A percentile compares a stretch with the other conserved stretches of the same genome.
phyloP scores from a whole-genome alignment of 2,329 filamentous ascomycete species.

The Alternaria brassicae region DNA sequence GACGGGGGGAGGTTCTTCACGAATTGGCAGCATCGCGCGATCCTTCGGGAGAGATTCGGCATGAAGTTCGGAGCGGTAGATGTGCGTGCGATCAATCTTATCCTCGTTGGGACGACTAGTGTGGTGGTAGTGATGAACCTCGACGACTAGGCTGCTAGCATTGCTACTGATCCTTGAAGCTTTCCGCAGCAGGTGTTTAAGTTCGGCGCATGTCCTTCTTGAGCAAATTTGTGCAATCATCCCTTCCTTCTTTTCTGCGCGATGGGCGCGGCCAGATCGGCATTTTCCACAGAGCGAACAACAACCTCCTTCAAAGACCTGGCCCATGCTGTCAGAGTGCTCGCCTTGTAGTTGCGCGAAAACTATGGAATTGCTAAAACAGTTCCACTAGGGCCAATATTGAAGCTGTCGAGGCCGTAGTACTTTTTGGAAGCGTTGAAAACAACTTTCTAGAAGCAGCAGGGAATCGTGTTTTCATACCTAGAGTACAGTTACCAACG shows the following conservation, averaged over 20 bases:
- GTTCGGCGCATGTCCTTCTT: constrained; percentile 8
- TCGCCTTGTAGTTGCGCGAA: neutral
- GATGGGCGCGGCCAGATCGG: neutral
- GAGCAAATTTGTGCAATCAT: constrained; percentile 11
- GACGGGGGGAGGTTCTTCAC: neutral
- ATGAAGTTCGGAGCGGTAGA: constrained; percentile 1
- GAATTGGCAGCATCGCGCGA: neutral
- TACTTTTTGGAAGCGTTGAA: neutral
- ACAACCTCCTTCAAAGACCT: neutral
- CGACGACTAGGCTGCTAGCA: constrained; percentile 9
- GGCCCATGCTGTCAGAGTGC: neutral
- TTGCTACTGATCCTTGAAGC: constrained; percentile 4
- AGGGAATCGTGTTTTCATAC: neutral
- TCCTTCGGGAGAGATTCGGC: neutral
- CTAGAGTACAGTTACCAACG: neutral
- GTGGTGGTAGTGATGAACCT: constrained; percentile 14
- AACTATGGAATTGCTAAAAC: neutral
- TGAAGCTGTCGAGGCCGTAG: neutral
- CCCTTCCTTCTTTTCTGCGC: constrained; percentile 2
- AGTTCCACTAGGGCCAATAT: neutral
- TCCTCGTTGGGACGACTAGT: constrained; percentile 1
- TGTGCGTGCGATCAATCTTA: constrained; percentile 2
- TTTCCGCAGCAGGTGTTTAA: constrained; percentile 4
- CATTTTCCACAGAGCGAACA: constrained; percentile 12
- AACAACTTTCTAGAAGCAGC: neutral